These are phyloP conservation scores for Aspergillus pseudonomiae DNA, from an alignment of 2,329 filamentous ascomycete species.

Conservation along the genomic window DNA sequence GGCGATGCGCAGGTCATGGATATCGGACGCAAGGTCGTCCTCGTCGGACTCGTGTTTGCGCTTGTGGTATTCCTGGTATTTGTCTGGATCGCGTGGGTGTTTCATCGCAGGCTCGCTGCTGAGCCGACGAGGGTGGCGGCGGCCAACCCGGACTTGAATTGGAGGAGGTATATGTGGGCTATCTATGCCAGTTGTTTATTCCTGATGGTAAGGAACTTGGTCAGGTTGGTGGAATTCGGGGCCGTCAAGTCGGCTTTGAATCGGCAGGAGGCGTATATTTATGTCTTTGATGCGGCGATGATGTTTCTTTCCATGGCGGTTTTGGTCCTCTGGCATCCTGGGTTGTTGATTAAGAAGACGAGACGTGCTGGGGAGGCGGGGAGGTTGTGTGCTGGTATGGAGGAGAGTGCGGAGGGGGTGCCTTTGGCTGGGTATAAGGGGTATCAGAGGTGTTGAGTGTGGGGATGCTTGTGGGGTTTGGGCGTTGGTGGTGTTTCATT, in stretches of 20 bases:
- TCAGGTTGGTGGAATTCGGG: slow-evolving; percentile 33
- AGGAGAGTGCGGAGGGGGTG: background rate
- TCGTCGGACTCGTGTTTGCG: slow-evolving; percentile 34
- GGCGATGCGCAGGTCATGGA: slow-evolving; percentile 24
- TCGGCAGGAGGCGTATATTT: slow-evolving; percentile 37
- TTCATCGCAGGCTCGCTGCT: slow-evolving; percentile 26
- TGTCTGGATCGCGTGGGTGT: slow-evolving; percentile 25
- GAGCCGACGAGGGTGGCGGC: slow-evolving; percentile 21
- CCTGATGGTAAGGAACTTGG: slow-evolving; percentile 39
- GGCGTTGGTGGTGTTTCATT: background rate
- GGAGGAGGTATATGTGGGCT: slow-evolving; percentile 19
- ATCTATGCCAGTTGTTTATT: slow-evolving; percentile 30
- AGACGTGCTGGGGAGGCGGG: background rate
- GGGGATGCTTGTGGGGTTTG: background rate
- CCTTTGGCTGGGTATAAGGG: slow-evolving; percentile 2
- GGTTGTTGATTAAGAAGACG: slow-evolving; percentile 4
- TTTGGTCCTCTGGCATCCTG: slow-evolving; percentile 3
- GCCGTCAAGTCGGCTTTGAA: slow-evolving; percentile 28
- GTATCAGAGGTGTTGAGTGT: background rate
- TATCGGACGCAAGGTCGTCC: slow-evolving; percentile 29
- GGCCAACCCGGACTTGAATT: slow-evolving; percentile 22
- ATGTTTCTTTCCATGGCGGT: slow-evolving; percentile 3
- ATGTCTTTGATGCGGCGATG: slow-evolving; percentile 28
- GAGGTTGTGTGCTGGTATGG: background rate
- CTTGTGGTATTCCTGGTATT: slow-evolving; percentile 34